Conservation (phyloP, 1,139 yeast genomes). For the Magnusiomyces paraingens region DNA sequence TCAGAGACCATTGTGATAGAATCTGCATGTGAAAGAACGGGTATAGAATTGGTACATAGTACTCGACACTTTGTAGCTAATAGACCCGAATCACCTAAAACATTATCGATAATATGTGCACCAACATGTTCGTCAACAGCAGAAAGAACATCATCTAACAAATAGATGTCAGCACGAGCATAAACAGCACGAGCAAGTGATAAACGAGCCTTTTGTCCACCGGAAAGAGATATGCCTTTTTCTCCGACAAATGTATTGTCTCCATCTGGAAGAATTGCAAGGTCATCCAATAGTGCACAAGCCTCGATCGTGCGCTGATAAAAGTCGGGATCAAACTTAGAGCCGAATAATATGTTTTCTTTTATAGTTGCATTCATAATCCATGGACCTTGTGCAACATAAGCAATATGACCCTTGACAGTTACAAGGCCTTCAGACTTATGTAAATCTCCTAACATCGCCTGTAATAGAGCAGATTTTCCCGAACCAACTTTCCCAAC, state of each 20-base stretch:
- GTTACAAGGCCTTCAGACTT: slow-evolving; percentile 69
- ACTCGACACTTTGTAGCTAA: slow-evolving; percentile 69
- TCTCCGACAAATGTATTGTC: slow-evolving; percentile 92
- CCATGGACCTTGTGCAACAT: slow-evolving; percentile 94
- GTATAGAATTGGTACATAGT: slow-evolving; percentile 83
- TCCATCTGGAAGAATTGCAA: slow-evolving; percentile 75
- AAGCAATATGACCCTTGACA: slow-evolving; percentile 76
- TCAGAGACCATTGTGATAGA: slow-evolving; percentile 63
- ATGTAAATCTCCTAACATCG: slow-evolving; percentile 79
- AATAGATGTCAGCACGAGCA: slow-evolving; percentile 85
- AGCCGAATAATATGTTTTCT: slow-evolving; percentile 87
- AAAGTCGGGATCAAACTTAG: slow-evolving; percentile 70
- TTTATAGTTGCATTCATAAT: slow-evolving; percentile 89
- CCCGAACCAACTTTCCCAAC: slow-evolving; percentile 95
- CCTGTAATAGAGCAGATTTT: slow-evolving; percentile 79
- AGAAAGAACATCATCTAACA: slow-evolving; percentile 87
- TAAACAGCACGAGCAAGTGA: slow-evolving; percentile 93
- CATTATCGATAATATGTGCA: slow-evolving; percentile 69
- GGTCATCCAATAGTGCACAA: slow-evolving; percentile 81
- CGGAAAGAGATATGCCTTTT: slow-evolving; percentile 91
- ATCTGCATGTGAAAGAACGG: slow-evolving; percentile 75
- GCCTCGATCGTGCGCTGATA: slow-evolving; percentile 77
- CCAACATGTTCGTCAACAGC: slow-evolving; percentile 97
- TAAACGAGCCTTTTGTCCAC: slow-evolving; percentile 95
- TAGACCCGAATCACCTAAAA: slow-evolving; percentile 75